phyloP scores from a whole-genome alignment of 78 protist genomes.

The Cavenderia fasciculata region DNA sequence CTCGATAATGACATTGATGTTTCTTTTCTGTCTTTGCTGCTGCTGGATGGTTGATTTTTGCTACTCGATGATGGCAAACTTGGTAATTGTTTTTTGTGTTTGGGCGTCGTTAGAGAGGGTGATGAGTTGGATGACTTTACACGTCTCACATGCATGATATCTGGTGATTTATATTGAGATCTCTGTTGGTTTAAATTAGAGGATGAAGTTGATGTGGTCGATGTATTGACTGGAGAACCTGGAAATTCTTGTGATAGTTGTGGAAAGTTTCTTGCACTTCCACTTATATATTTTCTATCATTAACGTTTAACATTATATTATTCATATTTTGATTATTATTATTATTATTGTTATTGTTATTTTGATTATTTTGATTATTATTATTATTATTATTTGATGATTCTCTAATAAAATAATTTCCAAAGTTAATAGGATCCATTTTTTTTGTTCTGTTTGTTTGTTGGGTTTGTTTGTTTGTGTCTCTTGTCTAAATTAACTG shows the following conservation, averaged over 20 bases:
- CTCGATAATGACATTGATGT: not conserved
- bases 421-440: too few relatives aligned
- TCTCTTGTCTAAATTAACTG: too few relatives aligned
- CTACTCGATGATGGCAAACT: not conserved
- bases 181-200: not conserved
- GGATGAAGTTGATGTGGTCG: not conserved
- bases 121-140: not conserved
- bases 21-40: not conserved
- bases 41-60: not conserved
- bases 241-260: slow-evolving; percentile 17
- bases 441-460: too few relatives aligned
- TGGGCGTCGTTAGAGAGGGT: not conserved
- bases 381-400: not conserved
- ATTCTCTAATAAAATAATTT: not conserved
- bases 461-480: too few relatives aligned
- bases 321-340: not conserved
- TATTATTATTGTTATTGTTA: not conserved
- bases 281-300: not conserved
- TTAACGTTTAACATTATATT: not conserved
- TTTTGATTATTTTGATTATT: not conserved
- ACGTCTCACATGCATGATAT: too few relatives aligned
- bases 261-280: not conserved
- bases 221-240: not conserved
- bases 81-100: not conserved
- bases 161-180: not conserved